Percentiles rank a stretch among this genome's conserved stretches.
Evolutionary conservation across 228 moss, liverwort and hornwort genomes (phyloP).

Genomic region (Sphagnum fallax): DNA sequence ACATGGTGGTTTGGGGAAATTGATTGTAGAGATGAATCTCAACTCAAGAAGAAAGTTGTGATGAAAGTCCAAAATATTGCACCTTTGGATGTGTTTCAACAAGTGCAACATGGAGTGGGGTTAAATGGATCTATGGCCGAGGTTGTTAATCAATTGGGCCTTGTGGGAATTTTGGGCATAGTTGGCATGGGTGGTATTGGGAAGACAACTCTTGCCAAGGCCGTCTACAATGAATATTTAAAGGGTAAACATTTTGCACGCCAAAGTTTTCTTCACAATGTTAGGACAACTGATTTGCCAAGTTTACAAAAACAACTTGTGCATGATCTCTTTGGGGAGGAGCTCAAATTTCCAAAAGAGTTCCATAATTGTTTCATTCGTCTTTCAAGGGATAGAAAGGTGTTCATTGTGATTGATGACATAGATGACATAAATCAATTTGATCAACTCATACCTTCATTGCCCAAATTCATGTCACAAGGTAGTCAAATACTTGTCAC

Average conservation of each 20-base stretch:
- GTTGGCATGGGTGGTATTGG: conserved; percentile 1
- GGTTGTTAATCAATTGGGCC: conserved; percentile 14
- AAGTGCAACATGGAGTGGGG: conserved; percentile 11
- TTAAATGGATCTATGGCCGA: conserved; percentile 13
- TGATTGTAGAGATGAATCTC: too few species aligned
- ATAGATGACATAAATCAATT: conserved; percentile 22
- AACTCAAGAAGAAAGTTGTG: too few species aligned
- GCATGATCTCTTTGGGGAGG: too few species aligned
- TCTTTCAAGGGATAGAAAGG: conserved; percentile 6
- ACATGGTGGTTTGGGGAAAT: too few species aligned
- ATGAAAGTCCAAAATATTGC: too few species aligned
- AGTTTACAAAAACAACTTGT: too few species aligned
- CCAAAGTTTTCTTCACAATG: too few species aligned
- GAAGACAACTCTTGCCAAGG: conserved; percentile 14
- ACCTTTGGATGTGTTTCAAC: too few species aligned
- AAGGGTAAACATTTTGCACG: too few species aligned
- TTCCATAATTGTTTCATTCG: too few species aligned
- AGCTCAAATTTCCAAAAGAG: too few species aligned
- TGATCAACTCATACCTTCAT: conserved; percentile 21
- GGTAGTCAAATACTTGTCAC: conserved; percentile 28
- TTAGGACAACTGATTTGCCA: too few species aligned
- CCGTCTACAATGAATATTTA: conserved; percentile 12
- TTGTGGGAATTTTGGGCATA: conserved; percentile 5
- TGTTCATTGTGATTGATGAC: conserved; percentile 28
- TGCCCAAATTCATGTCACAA: conserved; percentile 15